Base-by-base conservation (phyloP, 805 yeast species). In the Ogataea paradorogensis region DNA sequence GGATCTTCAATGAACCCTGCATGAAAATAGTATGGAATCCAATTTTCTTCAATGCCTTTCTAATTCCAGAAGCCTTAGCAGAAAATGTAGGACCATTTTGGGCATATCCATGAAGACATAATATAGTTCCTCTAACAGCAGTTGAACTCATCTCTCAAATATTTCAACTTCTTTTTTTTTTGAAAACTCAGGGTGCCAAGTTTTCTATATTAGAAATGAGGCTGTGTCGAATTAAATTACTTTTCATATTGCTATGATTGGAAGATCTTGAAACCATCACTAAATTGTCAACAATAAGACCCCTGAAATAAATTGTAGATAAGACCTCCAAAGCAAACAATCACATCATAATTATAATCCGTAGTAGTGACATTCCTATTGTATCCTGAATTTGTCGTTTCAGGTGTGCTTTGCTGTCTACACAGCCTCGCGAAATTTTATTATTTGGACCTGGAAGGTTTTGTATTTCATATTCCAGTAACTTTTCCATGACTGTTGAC, bases 101-200 rank as follows among this genome's bases (percentile, higher is more conserved):
- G 11, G 90, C 78, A 62, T 81, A 89, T 0, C 99, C 98, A 50
- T 91, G 99, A 21, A 93, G 67, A 62, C 93, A 91, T n/a, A 91
- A 68, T 20, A 91, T 70, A 51, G 80, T 80, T 23, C 67, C 67
- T 35, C 53, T 61, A 24, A 56, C 37, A 15, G 42, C 59, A 36
- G 55, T 55, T 11, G 51, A 31, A 33, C 57, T 30, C 64, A 52
- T 63, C 20, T 23, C 15, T n/a, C 21, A 23, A 15, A n/a, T n/a
- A n/a, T n/a, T n/a, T n/a, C n/a, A n/a, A n/a, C n/a, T n/a, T n/a
- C 14, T 13, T 16, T 27, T 10, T 14, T 18, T 15, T 20, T 18
- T 23, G 22, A 18, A 22, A 18, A n/a, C n/a, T n/a, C 13, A 38
- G 42, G 42, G 38, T 39, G 38, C 34, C 6, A 24, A 28, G 13